These are phyloP conservation scores for Wallacemonas rigidus DNA, from an alignment of 208 protist species.

Conservation along the genomic window DNA sequence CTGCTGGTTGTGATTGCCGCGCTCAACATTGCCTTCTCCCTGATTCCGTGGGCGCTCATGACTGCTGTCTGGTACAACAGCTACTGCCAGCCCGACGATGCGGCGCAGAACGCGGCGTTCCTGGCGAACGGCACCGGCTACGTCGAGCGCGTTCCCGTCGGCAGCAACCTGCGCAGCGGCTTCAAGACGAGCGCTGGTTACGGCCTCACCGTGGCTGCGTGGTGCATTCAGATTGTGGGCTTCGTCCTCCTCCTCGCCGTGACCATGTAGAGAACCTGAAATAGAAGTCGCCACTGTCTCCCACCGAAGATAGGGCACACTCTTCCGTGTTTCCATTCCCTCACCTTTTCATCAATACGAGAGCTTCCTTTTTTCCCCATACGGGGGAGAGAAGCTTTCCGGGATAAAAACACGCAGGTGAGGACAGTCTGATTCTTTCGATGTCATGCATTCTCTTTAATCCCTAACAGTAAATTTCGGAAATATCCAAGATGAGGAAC, in stretches of 20 bases:
- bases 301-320: neutral
- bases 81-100: slow-evolving; percentile 33
- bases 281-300: neutral
- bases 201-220: slow-evolving; percentile 46
- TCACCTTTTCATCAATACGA: too few species aligned
- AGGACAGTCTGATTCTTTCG: too few species aligned
- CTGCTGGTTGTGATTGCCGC: slow-evolving; percentile 29
- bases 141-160: slow-evolving; percentile 21
- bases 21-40: slow-evolving; percentile 23
- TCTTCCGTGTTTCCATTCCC: too few species aligned
- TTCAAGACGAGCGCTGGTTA: slow-evolving; percentile 53
- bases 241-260: slow-evolving; percentile 30
- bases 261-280: slow-evolving; percentile 3
- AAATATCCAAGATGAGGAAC: too few species aligned
- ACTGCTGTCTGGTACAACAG: slow-evolving; percentile 39
- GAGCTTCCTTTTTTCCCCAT: too few species aligned
- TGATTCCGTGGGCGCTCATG: slow-evolving; percentile 65
- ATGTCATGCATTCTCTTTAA: too few species aligned
- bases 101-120: slow-evolving; percentile 16
- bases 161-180: slow-evolving; percentile 25
- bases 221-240: slow-evolving; percentile 42
- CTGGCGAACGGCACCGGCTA: slow-evolving; percentile 11
- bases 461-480: too few species aligned
- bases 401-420: too few species aligned
- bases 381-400: too few species aligned